Conservation (phyloP, 169 alveolate species). For the Besnoitia besnoiti region DNA sequence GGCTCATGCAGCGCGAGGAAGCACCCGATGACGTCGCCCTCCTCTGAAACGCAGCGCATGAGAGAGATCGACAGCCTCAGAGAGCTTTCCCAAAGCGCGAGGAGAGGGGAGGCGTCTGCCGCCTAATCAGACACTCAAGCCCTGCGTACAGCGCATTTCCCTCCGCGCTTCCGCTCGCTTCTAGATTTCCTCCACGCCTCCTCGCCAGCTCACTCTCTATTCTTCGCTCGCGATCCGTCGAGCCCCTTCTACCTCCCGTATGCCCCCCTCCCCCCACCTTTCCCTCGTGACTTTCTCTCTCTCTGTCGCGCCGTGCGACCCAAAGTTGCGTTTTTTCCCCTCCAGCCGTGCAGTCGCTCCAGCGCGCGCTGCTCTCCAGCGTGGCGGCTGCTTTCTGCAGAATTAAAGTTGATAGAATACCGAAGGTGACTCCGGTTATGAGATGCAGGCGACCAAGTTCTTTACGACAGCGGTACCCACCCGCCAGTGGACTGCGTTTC, state of each 20-base stretch:
- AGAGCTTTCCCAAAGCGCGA: neutral
- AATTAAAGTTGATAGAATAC: no score
- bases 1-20: slow-evolving; percentile 72
- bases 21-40: slow-evolving; percentile 70
- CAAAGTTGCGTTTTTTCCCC: no score
- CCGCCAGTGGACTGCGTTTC: no score
- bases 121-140: no score
- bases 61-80: neutral
- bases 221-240: neutral
- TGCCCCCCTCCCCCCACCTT: neutral
- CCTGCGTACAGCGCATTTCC: no score
- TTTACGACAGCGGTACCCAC: no score
- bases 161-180: neutral
- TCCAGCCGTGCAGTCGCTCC: no score
- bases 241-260: neutral
- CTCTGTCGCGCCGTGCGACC: no score
- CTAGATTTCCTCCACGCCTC: neutral
- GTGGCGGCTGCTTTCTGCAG: neutral
- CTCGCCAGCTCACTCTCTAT: neutral
- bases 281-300: neutral
- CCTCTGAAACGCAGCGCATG: slow-evolving; percentile 71
- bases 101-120: neutral
- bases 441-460: no score
- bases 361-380: no score
- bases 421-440: no score